These are phyloP conservation scores for Torulaspora maleeae DNA, from an alignment of 805 yeast species.

Conservation along the genomic window DNA sequence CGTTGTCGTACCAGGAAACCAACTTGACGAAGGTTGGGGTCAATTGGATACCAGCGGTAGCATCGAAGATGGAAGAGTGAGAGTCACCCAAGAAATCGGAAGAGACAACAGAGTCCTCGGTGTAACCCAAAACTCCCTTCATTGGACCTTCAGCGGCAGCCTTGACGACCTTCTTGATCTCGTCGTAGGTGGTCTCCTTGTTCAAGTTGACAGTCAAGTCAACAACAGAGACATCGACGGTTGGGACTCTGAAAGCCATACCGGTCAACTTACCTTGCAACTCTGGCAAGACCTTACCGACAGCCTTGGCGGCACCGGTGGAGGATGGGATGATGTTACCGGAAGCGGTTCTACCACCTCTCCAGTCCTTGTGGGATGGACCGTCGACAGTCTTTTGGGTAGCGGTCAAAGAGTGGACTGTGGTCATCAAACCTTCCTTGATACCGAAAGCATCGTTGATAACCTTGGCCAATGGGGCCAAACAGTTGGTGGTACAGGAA, in stretches of 20 bases:
- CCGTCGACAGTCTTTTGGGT: constrained; percentile 73
- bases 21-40: constrained; percentile 67
- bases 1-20: constrained; percentile 72
- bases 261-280: constrained; percentile 70
- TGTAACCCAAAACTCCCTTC: constrained; percentile 64
- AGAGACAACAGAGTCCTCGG: constrained; percentile 67
- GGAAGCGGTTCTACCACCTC: constrained; percentile 76
- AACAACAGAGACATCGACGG: constrained; percentile 67
- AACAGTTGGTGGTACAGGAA: constrained; percentile 71
- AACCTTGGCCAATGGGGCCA: constrained; percentile 69
- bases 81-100: constrained; percentile 62
- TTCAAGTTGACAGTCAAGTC: constrained; percentile 63
- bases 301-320: constrained; percentile 76
- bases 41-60: constrained; percentile 64
- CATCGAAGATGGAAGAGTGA: constrained; percentile 63
- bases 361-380: constrained; percentile 76
- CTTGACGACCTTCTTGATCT: constrained; percentile 56
- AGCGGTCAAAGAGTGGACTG: constrained; percentile 68
- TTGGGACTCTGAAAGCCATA: constrained; percentile 71
- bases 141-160: constrained; percentile 54
- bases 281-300: constrained; percentile 68
- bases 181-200: constrained; percentile 57
- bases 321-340: constrained; percentile 73
- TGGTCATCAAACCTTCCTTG: constrained; percentile 73
- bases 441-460: constrained; percentile 62